phyloP scores from a whole-genome alignment of 768 basidiomycete species.

The Auricularia cornea region DNA sequence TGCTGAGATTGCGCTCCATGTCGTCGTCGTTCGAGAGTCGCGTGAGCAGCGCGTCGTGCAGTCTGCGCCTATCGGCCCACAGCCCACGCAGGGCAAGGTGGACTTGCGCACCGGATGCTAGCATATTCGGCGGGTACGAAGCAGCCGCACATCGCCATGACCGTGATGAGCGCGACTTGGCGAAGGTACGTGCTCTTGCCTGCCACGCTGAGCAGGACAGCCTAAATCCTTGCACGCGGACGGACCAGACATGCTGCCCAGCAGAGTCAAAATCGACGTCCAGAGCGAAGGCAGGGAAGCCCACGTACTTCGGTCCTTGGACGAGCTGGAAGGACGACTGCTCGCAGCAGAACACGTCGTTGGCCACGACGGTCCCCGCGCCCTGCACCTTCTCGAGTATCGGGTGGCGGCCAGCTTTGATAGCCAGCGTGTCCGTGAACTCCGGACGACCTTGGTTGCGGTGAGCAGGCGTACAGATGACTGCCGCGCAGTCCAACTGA shows the following conservation, averaged over 20 bases:
- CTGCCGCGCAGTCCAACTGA: constrained; percentile 11
- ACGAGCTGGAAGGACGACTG: constrained; percentile 85
- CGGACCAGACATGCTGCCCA: constrained; percentile 52
- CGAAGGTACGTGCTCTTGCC: constrained; percentile 93
- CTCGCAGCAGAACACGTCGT: constrained; percentile 84
- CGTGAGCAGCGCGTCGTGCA: constrained; percentile 77
- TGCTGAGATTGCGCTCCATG: constrained; percentile 81
- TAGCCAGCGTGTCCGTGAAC: constrained; percentile 81
- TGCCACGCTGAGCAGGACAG: constrained; percentile 13
- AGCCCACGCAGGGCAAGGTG: not conserved
- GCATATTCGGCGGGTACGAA: constrained; percentile 94
- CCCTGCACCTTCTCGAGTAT: constrained; percentile 68
- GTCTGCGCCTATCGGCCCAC: constrained; percentile 28
- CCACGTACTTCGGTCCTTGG: constrained; percentile 76
- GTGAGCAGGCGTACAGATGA: constrained; percentile 30
- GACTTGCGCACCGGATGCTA: constrained; percentile 55
- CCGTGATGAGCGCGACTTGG: constrained; percentile 72
- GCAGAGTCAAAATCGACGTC: not conserved
- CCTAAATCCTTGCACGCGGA: not conserved
- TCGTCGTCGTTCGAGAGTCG: constrained; percentile 93
- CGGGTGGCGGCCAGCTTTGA: constrained; percentile 85
- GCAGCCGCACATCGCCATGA: constrained; percentile 86
- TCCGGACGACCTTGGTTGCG: constrained; percentile 56
- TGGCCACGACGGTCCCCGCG: constrained; percentile 66
- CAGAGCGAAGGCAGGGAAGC: not conserved